A percentile compares a stretch with the other conserved stretches of the same genome.
Conservation (phyloP, 192 early-diverging fungal species). For the Dissophora ornata region DNA sequence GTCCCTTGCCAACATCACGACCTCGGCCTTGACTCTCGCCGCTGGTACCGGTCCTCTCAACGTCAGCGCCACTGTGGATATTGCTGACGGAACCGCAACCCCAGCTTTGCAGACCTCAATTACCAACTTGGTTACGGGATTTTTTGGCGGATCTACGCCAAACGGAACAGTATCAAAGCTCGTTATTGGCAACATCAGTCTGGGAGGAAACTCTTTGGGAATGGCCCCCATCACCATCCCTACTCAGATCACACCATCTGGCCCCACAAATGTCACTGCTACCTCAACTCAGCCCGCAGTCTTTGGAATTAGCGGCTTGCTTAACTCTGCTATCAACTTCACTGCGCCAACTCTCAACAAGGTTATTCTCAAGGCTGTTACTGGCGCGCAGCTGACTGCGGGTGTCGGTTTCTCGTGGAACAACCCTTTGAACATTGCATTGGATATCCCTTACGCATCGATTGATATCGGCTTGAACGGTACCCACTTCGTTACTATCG, state of each 20-base stretch:
- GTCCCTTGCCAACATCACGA: slow-evolving; percentile 41
- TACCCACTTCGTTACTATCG: slow-evolving; percentile 30
- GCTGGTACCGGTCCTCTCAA: slow-evolving; percentile 29
- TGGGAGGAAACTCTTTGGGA: slow-evolving; percentile 25
- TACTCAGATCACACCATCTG: slow-evolving; percentile 18
- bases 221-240: slow-evolving; percentile 32
- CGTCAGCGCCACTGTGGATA: slow-evolving; percentile 36
- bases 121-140: slow-evolving; percentile 31
- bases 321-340: slow-evolving; percentile 26
- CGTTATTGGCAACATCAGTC: slow-evolving; percentile 9
- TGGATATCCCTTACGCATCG: slow-evolving; percentile 43
- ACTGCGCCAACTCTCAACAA: slow-evolving; percentile 43
- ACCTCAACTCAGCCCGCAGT: slow-evolving; percentile 19
- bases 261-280: slow-evolving; percentile 27
- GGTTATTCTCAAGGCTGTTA: slow-evolving; percentile 34
- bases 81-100: slow-evolving; percentile 30
- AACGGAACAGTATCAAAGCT: slow-evolving; percentile 33
- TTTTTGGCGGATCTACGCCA: slow-evolving; percentile 42
- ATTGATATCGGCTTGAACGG: slow-evolving; percentile 49
- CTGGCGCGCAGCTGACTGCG: slow-evolving; percentile 39
- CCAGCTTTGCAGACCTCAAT: slow-evolving; percentile 33
- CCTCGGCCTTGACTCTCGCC: slow-evolving; percentile 8
- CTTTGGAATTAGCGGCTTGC: slow-evolving; percentile 31
- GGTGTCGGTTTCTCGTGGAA: slow-evolving; percentile 49
- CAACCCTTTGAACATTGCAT: slow-evolving; percentile 40